Base-by-base conservation (phyloP, 2,329 filamentous ascomycete genomes). In the Juglanconis sp. region DNA sequence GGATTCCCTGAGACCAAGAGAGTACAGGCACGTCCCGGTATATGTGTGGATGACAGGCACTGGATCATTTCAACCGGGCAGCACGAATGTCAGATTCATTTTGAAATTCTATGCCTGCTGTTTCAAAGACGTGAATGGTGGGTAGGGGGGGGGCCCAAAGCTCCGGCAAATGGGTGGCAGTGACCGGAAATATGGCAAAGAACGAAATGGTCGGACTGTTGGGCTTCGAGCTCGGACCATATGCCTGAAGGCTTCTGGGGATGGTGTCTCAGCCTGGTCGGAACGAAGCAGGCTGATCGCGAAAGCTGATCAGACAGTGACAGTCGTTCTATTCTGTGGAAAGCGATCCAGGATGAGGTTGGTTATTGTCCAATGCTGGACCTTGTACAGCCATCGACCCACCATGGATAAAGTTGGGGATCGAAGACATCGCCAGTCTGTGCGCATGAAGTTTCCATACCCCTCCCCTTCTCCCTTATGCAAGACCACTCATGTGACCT, bases 401-500 rank as follows among this genome's bases (percentile, higher is more conserved):
- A 47, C 44, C 9, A n/a, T 47, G 44, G 44, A 47, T 17, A n/a
- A 17, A 9, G 17, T 17, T 47, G 44, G 17, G n/a, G 8, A 47
- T 8, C 17, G n/a, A 47, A 24, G 17, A 47, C 17, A 47, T 24
- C 44, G 10, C 17, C 44, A 47, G 17, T 17, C n/a, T 15, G 44
- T 17, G 44, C 4, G 13, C 17, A 30, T n/a, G 15, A n/a, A 17
- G 15, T 17, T 9, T 9, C 32, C 5, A 34, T n/a, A 32, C 5
- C 15, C 50, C 32, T 10, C 17, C 44, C n/a, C 9, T 2, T 30
- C n/a, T 4, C 36, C 42, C 53, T 32, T 36, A 47, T 17, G 32
- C n/a, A 35, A 24, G 30, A 24, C 36, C 55, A 8, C 32, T 57
- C 47, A 57, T 42, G 47, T 51, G 55, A 57, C 36, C 48, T 51